Base-by-base conservation (phyloP, 495 filamentous ascomycete genomes). In the Annulohypoxylon bovei region DNA sequence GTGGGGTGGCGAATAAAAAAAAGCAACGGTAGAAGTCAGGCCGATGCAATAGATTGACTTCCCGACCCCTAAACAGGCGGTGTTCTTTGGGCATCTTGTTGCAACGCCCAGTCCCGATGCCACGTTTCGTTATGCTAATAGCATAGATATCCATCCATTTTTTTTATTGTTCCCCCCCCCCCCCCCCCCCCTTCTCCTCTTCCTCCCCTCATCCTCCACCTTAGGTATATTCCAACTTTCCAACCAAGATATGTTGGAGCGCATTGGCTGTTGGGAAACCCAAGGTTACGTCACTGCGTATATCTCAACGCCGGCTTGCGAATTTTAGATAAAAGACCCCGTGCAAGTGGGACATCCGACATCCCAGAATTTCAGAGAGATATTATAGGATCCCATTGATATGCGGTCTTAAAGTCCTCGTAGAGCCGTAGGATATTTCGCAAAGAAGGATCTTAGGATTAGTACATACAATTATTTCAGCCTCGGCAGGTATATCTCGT, bases 51-150 rank as follows among this genome's bases (percentile, higher is more conserved):
- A 23, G 22, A 28, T 27, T 50, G 11, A 14, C n/a, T 14, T 28
- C 7, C 46, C 23, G 46, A 50, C 23, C 23, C 20, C 46, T 14
- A 50, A 50, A 18, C 20, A 8, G 20, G 30, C 3, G 23, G 46
- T 23, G 46, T 50, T 50, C 44, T 50, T 50, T 50, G 25, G 46
- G 46, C 46, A 50, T 27, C 23, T 50, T 28, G 46, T 50, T 28
- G 46, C 46, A 50, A 4, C 28, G 22, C 12, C 12, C 46, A n/a
- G 44, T 49, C 44, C 44, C 20, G 20, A 25, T 49, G 22, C 22
- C 44, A 49, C 44, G 20, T 49, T 49, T 14, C 20, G 7, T 8
- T 49, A 22, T 23, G 14, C 22, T n/a, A n/a, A n/a, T n/a, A n/a
- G n/a, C 22, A 14, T 46, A 23, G 44, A 25, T 47, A 47, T 11